Evolutionary conservation across 805 yeast genomes (phyloP).

Genomic region (Candida easanensis): DNA sequence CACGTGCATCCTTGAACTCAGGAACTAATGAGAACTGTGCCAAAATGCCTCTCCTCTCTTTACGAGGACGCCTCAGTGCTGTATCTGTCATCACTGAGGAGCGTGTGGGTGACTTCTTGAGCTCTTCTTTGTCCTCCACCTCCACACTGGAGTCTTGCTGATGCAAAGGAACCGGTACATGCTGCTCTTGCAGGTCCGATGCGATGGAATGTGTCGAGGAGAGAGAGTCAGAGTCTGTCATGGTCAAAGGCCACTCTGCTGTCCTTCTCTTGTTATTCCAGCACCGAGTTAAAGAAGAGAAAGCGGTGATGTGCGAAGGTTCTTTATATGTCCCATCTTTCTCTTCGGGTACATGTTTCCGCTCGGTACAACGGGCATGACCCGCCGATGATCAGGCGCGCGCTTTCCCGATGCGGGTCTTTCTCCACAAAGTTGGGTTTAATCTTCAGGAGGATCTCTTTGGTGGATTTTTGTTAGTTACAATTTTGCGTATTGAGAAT

Average conservation of each 20-base stretch:
- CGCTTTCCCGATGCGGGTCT: too few species aligned
- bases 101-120: not conserved
- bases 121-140: not conserved
- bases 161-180: not conserved
- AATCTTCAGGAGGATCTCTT: too few species aligned
- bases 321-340: not conserved
- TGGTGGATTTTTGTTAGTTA: too few species aligned
- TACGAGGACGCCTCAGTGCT: slow-evolving; percentile 14
- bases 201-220: not conserved
- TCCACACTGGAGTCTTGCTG: not conserved
- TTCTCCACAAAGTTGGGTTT: too few species aligned
- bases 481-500: too few species aligned
- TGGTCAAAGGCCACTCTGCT: too few species aligned
- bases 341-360: not conserved
- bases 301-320: not conserved
- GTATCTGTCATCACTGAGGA: slow-evolving; percentile 4
- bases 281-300: not conserved
- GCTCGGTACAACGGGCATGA: not conserved
- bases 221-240: not conserved
- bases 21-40: slow-evolving; percentile 50
- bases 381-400: too few species aligned
- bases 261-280: too few species aligned
- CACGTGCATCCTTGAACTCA: slow-evolving; percentile 72
- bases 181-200: too few species aligned
- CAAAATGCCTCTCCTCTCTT: slow-evolving; percentile 51